A percentile compares a stretch with the other conserved stretches of the same genome.
phyloP scores from a whole-genome alignment of 78 protist genomes.

The Dictyostelium capitatum region DNA sequence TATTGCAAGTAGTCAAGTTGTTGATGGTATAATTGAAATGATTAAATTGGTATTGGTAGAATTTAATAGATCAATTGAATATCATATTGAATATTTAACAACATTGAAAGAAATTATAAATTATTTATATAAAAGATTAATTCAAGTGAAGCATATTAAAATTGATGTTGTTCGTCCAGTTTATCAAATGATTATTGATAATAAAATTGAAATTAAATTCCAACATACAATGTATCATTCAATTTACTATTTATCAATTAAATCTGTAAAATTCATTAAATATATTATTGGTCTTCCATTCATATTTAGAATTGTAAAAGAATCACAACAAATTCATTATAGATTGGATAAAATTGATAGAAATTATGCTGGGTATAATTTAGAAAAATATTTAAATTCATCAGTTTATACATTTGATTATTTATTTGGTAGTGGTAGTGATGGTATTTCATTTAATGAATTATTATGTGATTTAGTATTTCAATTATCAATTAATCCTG shows the following conservation, averaged over 20 bases:
- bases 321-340: too few species aligned
- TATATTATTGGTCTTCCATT: not conserved
- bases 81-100: not conserved
- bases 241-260: not conserved
- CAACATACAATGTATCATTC: slow-evolving; percentile 1
- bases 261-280: not conserved
- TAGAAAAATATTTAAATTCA: too few species aligned
- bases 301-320: not conserved
- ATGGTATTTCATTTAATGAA: not conserved
- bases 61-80: too few species aligned
- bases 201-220: not conserved
- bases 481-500: not conserved
- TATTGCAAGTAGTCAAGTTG: too few species aligned
- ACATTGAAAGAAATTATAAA: not conserved
- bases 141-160: not conserved
- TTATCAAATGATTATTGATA: not conserved
- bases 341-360: too few species aligned
- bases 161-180: not conserved
- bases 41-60: too few species aligned
- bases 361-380: not conserved
- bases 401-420: not conserved
- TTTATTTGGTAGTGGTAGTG: not conserved
- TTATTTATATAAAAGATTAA: not conserved
- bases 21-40: too few species aligned
- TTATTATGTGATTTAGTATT: not conserved